Percentiles rank a stretch among this genome's conserved stretches.
Conservation (phyloP, 768 basidiomycete genomes). For the Lactarius pseudohatsudake region DNA sequence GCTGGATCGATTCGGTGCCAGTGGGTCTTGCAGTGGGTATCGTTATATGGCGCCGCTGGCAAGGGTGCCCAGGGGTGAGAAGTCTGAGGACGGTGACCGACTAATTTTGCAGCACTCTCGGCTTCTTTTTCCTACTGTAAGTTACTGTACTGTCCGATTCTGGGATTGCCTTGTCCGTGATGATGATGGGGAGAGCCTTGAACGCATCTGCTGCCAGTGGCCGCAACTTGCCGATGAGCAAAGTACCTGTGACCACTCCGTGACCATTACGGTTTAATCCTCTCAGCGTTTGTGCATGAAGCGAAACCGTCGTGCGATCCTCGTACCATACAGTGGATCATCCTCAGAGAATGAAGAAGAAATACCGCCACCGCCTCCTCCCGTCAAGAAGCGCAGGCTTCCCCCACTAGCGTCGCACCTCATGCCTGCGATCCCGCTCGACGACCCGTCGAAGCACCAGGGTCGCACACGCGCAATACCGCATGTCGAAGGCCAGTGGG, state of each 20-base stretch:
- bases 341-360: conserved; percentile 11
- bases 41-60: too few species aligned
- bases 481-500: conserved; percentile 86
- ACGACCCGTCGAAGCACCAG: conserved; percentile 80
- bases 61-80: too few species aligned
- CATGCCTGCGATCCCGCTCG: conserved; percentile 49
- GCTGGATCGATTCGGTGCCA: background rate
- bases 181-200: too few species aligned
- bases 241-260: background rate
- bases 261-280: background rate
- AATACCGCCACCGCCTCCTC: conserved; percentile 4
- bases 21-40: too few species aligned
- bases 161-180: too few species aligned
- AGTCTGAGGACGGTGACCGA: too few species aligned
- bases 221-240: background rate
- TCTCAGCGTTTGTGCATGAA: conserved; percentile 14
- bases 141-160: too few species aligned
- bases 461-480: conserved; percentile 74
- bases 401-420: conserved; percentile 57
- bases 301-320: conserved; percentile 11
- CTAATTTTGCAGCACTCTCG: too few species aligned
- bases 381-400: conserved; percentile 50
- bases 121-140: too few species aligned
- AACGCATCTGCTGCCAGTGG: too few species aligned
- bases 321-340: conserved; percentile 24